Evolutionary conservation across 2,329 filamentous ascomycete genomes (phyloP).

Genomic region (Pyricularia grisea): DNA sequence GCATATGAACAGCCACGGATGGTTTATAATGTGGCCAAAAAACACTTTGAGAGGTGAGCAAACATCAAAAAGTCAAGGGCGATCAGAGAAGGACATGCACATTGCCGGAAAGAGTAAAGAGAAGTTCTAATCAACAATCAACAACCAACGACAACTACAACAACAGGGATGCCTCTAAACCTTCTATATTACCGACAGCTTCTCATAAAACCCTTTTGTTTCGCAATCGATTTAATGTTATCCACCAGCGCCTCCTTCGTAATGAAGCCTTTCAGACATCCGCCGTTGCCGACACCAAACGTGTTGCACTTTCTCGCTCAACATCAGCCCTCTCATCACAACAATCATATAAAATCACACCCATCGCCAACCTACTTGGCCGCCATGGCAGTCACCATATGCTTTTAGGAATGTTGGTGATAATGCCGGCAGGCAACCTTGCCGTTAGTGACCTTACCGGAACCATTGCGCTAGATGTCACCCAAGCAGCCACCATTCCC

Average conservation of each 20-base stretch:
- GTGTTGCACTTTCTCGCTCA: constrained; percentile 45
- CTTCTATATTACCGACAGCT: constrained; percentile 65
- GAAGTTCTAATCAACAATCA: constrained; percentile 10
- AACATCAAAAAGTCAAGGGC: background rate
- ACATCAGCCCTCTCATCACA: constrained; percentile 41
- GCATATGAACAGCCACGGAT: constrained; percentile 81
- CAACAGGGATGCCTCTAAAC: constrained; percentile 48
- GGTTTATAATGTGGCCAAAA: constrained; percentile 69
- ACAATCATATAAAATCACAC: constrained; percentile 78
- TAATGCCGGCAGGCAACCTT: constrained; percentile 72
- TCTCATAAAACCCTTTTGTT: constrained; percentile 79
- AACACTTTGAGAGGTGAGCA: constrained; percentile 73
- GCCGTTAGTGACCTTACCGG: constrained; percentile 82
- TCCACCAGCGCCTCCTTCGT: constrained; percentile 83
- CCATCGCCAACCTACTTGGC: constrained; percentile 66
- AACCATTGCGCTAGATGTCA: constrained; percentile 75
- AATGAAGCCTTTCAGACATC: constrained; percentile 91
- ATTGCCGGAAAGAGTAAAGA: background rate
- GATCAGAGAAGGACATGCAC: background rate
- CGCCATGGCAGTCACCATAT: constrained; percentile 78
- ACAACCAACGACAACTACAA: too few species aligned
- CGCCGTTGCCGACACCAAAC: constrained; percentile 51
- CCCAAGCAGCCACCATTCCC: constrained; percentile 72
- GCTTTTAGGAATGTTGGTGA: constrained; percentile 72
- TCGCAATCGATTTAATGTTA: constrained; percentile 81